Base-by-base conservation (phyloP, 225 moss, liverwort and hornwort species). In the Polytrichum formosum region DNA sequence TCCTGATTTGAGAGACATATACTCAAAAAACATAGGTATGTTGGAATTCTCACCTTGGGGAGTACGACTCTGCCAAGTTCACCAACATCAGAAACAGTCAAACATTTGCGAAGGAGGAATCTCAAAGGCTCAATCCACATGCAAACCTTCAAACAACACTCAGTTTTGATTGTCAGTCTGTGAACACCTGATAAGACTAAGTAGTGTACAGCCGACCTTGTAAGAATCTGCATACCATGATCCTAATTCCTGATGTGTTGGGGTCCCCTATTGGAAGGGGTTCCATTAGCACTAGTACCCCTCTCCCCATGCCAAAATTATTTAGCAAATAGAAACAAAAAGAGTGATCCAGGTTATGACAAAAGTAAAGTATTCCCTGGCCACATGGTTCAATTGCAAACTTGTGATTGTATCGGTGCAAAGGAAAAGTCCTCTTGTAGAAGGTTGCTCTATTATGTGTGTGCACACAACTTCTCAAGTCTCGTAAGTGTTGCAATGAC, bases 81-180 rank as follows among this genome's bases (percentile, higher is more conserved):
- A 59, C 59, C 59, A n/a, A 59, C 59, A 59, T 59, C 59, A 59
- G 59, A 59, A 59, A 23, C 20, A n/a, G 20, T 59, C 59, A 59
- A 59, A 20, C 20, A 20, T 59, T 59, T 59, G n/a, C 59, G 59
- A n/a, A 59, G 20, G 2, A 59, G 59, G 6, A 59, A n/a, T 9
- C n/a, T 59, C 23, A 59, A 59, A 59, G 59, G 59, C n/a, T 59
- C 59, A 59, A 20, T 59, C 59, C 59, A 59, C 23, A n/a, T n/a
- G 23, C 3, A 59, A 59, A n/a, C 59, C 59, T 59, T 59, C 59
- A 59, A 59, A 59, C 8, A 9, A 35, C 35, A 35, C 9, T 35
- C 20, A 56, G 56, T 56, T 63, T 28, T 27, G 63, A 63, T 16
- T 7, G 27, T 63, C 26, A 63, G 63, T 35, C 35, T 9, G 35